Evolutionary conservation across 768 basidiomycete species (phyloP).

Genomic region (Boletus fagicola): DNA sequence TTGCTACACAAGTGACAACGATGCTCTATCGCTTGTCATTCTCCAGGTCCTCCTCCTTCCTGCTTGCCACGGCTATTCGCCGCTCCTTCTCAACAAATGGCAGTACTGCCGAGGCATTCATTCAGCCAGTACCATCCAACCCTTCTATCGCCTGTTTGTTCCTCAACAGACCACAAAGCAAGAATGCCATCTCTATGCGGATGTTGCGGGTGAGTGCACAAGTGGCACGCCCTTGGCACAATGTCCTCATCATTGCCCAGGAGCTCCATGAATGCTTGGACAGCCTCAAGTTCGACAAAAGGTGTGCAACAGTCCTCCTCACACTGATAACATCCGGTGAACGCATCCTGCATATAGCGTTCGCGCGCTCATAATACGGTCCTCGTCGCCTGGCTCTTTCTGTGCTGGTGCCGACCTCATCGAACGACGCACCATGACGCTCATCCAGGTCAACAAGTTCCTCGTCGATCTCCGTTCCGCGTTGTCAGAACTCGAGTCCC

Average conservation of each 20-base stretch:
- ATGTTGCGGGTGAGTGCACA: constrained; percentile 58
- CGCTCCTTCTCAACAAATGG: constrained; percentile 23
- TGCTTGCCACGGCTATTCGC: constrained; percentile 2
- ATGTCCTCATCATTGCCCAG: constrained; percentile 36
- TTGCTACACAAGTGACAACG: neutral
- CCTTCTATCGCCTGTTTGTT: constrained; percentile 71
- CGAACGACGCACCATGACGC: constrained; percentile 82
- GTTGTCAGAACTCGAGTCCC: constrained; percentile 69
- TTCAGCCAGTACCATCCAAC: constrained; percentile 51
- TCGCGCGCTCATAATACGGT: constrained; percentile 81
- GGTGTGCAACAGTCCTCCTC: constrained; percentile 37
- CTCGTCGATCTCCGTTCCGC: constrained; percentile 71
- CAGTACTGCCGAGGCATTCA: constrained; percentile 34
- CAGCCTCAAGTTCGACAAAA: constrained; percentile 61
- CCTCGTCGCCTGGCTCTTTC: constrained; percentile 74
- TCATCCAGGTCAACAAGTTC: constrained; percentile 71
- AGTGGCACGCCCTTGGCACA: neutral
- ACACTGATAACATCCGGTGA: neutral
- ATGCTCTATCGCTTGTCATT: constrained; percentile 10
- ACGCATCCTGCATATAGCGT: constrained; percentile 41
- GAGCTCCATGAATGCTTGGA: constrained; percentile 72
- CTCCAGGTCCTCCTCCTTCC: neutral
- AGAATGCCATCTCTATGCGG: constrained; percentile 80
- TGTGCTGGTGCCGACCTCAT: constrained; percentile 90
- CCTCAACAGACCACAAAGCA: constrained; percentile 79